Percentiles rank a stretch among this genome's conserved stretches.
Evolutionary conservation across 139 green algal species (phyloP).

Genomic region (Zygnema cylindricum): DNA sequence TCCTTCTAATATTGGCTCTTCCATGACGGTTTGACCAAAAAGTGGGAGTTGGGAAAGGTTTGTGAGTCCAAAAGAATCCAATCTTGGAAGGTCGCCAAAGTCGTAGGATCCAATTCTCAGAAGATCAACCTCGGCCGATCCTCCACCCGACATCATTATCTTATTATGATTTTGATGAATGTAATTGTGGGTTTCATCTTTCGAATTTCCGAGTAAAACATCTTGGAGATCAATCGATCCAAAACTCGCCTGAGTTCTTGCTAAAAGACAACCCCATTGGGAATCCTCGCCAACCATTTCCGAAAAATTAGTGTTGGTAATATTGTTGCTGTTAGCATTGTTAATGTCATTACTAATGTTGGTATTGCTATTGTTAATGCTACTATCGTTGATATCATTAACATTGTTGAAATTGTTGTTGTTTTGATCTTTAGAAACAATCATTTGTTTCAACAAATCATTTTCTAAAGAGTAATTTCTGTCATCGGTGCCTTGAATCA

Average conservation of each 20-base stretch:
- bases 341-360: neutral
- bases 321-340: neutral
- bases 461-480: neutral
- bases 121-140: neutral
- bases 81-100: neutral
- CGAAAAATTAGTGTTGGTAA: neutral
- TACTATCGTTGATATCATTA: neutral
- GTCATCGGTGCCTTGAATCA: too few relatives aligned
- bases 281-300: neutral
- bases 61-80: neutral
- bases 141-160: too few relatives aligned
- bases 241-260: conserved; percentile 17
- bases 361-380: neutral
- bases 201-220: neutral
- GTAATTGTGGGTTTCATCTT: neutral
- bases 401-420: neutral
- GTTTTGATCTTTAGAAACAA: neutral
- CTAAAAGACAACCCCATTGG: neutral
- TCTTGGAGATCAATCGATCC: conserved; percentile 9
- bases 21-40: too few relatives aligned
- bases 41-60: too few relatives aligned
- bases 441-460: neutral
- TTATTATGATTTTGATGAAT: too few relatives aligned
- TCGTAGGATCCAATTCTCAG: neutral
- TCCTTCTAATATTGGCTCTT: too few relatives aligned